Base-by-base conservation (phyloP, 164 flowering plant genomes). In the Vitis labrusca region DNA sequence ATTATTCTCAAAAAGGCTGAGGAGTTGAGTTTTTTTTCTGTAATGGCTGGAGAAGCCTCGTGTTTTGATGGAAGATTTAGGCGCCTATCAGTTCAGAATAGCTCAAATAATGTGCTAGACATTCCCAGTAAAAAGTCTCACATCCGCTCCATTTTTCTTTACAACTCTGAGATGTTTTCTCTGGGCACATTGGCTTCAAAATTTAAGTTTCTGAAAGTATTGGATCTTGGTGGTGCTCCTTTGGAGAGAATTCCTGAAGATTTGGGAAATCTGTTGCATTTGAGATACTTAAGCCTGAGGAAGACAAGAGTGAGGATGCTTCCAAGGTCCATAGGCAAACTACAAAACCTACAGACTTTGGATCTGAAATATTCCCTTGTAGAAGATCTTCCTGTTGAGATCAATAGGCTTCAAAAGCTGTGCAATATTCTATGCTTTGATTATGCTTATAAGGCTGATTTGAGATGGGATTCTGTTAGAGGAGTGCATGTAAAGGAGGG, bases 271-370 rank as follows among this genome's bases (percentile, higher is more conserved):
- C 32, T 79, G n/a, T 61, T 63, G 9, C 77, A 69, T 63, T 60
- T 82, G 54, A 75, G 72, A 17, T 75, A 72, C 37, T 50, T 77
- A 11, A 76, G 76, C 32, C 10, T 79, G 30, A 77, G 76, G 44
- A n/a, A 55, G 1, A 82, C 81, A 3, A 59, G 48, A 55, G 55
- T 82, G 27, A 73, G 64, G 17, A 11, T 17, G 63, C 60, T 82
- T 19, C 85, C 79, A 47, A 73, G 62, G n/a, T 67, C 79, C 15
- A 75, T 75, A 29, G 73, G 74, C 13, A 80, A 65, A 59, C 80
- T 83, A 0, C 32, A 50, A 27, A 68, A 74, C 55, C 60, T 83
- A 4, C 71, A 80, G 64, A 78, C 68, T 3, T 63, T 83, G 64
- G 81, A 83, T 64, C 74, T 83, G 9, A 78, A 73, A 57, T 58